Evolutionary conservation across 768 basidiomycete species (phyloP), one percentile per base, ranked within the genome.

Genomic region (Dioszegia crocea): DNA sequence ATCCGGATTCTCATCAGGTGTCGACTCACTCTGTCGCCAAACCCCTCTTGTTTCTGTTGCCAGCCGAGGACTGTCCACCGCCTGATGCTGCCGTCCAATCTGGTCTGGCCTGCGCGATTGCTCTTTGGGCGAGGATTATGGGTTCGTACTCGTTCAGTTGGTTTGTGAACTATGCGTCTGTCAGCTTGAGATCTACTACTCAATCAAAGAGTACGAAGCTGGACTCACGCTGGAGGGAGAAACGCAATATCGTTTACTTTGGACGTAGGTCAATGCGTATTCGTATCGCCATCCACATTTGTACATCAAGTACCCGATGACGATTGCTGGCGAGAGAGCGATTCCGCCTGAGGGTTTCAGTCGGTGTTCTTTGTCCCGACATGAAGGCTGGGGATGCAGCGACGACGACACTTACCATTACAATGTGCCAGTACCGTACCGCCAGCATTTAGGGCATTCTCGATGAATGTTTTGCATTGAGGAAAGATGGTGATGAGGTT

Each of bases 361-460:
- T 47, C 12, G 17, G 17, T 6, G 26, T 11, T 21, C 2, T 40
- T n/a, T 2, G 21, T 19, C 24, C 24, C 36, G 29, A 58, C 40
- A 12, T 19, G 11, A 29, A 31, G 47, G n/a, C n/a, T n/a, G n/a
- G 1, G 11, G 36, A 23, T 23, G 17, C 10, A 8, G 40, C 14
- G 40, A 16, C 9, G 40, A 6, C n/a, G n/a, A 26, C 14, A 59
- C 68, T 23, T 52, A 73, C 75, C 71, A 49, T 72, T 73, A 47
- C 77, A 78, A 62, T 78, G 75, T 1, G 70, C 77, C 14, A 76
- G 59, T 11, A 78, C 75, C 2, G 60, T 67, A 1, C 77, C 76
- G 11, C 68, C 70, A 10, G 39, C 46, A 10, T 38, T 39, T 50
- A 75, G 62, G n/a, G 74, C 75, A 4, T 62, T 40, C 14, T 70